These are phyloP conservation scores for Tubosaeta brunneosetosa DNA, from an alignment of 768 basidiomycete species.

Conservation along the genomic window DNA sequence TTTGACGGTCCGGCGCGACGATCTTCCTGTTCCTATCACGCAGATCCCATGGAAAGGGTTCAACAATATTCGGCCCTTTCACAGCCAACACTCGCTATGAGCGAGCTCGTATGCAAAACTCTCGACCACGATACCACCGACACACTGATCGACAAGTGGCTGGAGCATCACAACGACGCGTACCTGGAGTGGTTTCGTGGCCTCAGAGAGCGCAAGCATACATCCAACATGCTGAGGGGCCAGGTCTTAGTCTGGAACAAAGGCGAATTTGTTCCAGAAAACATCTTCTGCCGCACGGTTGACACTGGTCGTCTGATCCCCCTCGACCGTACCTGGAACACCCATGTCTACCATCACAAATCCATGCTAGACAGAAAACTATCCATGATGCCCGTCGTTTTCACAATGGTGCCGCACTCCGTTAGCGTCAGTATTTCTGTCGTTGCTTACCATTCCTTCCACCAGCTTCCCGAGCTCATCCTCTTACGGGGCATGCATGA, in stretches of 20 bases:
- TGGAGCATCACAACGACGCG: constrained; percentile 70
- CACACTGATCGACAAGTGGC: constrained; percentile 80
- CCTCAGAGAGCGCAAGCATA: constrained; percentile 62
- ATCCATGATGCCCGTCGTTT: constrained; percentile 76
- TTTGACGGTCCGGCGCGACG: background rate
- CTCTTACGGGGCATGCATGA: constrained; percentile 79
- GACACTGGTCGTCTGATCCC: constrained; percentile 76
- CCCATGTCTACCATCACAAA: constrained; percentile 73
- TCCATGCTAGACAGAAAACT: constrained; percentile 69
- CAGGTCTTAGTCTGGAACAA: constrained; percentile 51
- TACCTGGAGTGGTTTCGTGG: constrained; percentile 76
- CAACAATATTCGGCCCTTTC: constrained; percentile 58
- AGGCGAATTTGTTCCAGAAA: constrained; percentile 74
- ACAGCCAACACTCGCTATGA: constrained; percentile 66
- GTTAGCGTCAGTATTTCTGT: background rate
- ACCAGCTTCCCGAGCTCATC: constrained; percentile 73
- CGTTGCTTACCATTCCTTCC: constrained; percentile 3
- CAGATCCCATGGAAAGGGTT: constrained; percentile 17
- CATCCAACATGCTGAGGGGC: constrained; percentile 47
- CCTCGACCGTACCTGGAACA: constrained; percentile 78
- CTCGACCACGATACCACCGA: constrained; percentile 73
- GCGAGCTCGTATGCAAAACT: constrained; percentile 74
- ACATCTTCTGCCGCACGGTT: constrained; percentile 74
- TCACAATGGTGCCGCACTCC: constrained; percentile 58
- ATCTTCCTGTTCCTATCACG: constrained; percentile 10